Base-by-base conservation (phyloP, 371 early-diverging fungal genomes). In the Lichtheimia ornata region DNA sequence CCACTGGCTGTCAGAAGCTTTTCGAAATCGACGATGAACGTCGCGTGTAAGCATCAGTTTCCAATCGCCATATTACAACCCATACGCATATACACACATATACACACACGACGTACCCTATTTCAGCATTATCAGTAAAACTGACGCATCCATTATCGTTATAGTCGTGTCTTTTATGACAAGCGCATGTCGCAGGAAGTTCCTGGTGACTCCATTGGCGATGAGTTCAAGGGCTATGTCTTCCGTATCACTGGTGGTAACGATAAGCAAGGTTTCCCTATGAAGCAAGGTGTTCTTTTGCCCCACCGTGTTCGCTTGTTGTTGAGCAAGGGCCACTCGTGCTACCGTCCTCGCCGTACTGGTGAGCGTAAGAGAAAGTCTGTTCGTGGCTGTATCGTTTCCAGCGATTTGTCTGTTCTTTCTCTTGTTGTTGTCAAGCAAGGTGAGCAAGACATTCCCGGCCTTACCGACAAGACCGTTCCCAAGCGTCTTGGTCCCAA, bases 321-420 rank as follows among this genome's bases (percentile, higher is more conserved):
- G 71, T 89, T 99, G 73, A 89, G 91, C 75, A 92, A 97, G 87
- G 99, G 99, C 63, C 98, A 98, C 94, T 95, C 95, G 64, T 99
- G 99, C 89, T 99, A 96, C 91, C 94, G 98, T 77, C 93, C 95
- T 70, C 96, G 98, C 78, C 93, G 98, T 76, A 89, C 90, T 56
- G 99, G 99, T 81, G 97, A 97, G 85, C 96, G 99, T 79, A 96
- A 96, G 91, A 89, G 99, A 81, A 99, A 99, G 88, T 94, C 95
- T 49, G 98, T 99, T 72, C 94, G 99, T 66, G 99, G 99, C 74
- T 97, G 97, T 85, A 98, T 99, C 65, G 97, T 99, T 71, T 96
- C 89, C 59, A 82, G 91, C 66, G 99, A 99, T 79, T 91, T 98
- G 65, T 74, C 97, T 50, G 99, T 94, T 64, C 83, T 99, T 66